Evolutionary conservation across 2,329 filamentous ascomycete species (phyloP), one percentile per base, ranked within the genome.

Genomic region (Colletotrichum filicis): DNA sequence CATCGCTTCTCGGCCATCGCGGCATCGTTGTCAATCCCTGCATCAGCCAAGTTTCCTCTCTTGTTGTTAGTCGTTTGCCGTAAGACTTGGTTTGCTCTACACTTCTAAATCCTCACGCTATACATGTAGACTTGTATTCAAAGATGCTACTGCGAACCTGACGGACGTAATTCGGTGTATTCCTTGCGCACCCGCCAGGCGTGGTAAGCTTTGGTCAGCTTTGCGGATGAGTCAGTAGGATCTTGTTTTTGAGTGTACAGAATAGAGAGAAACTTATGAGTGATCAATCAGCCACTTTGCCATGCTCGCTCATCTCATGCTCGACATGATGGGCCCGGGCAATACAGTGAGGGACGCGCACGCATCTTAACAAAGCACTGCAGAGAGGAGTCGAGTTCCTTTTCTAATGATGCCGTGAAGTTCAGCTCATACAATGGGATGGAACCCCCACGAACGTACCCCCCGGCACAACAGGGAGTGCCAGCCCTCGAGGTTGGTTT

Each of bases 131-230:
- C 22, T 64, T 24, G 53, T 32, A 49, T 19, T 35, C 28, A 55
- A 28, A 32, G 22, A 14, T 22, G 19, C 28, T 26, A 49, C 6
- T n/a, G 3, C 28, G 28, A 60, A 37, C 19, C 5, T 28, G 19
- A 32, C 66, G 66, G 57, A 42, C 19, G 46, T 55, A 42, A 26
- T 55, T 63, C 46, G 58, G 57, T 58, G 30, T 55, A 30, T 32
- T 12, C 7, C 42, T 28, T 22, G 42, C 42, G 8, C 42, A 49
- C 19, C 42, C 37, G 37, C 37, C 7, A 14, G 14, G 14, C 37
- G 16, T 19, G 14, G 16, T 11, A n/a, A 49, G 42, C 42, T 22
- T 11, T 49, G 6, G n/a, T 49, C 42, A 49, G 19, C 19, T 49
- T 49, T 22, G 42, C 19, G 42, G 42, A 49, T 49, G 42, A 49